These are phyloP conservation scores for Moricandia moricandioides DNA, from an alignment of 345 rosid species.

Conservation along the genomic window DNA sequence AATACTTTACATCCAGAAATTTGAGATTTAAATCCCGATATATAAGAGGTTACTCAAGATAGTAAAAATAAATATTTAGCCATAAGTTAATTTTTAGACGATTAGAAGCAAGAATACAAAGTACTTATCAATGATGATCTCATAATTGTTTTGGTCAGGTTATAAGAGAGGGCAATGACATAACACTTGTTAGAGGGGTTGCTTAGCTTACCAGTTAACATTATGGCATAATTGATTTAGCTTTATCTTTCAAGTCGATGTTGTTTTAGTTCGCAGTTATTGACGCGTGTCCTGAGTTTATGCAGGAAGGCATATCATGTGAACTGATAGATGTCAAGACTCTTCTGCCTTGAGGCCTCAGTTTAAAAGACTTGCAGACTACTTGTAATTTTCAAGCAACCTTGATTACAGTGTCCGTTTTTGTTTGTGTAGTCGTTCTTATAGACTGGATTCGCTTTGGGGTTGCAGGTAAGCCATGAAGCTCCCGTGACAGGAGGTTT, in stretches of 20 bases:
- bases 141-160: no score
- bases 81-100: no score
- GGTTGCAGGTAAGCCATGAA: slow-evolving; percentile 79
- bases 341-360: slow-evolving; percentile 78
- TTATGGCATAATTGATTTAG: no score
- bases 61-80: no score
- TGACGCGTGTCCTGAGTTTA: no score
- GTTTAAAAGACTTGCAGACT: slow-evolving; percentile 84
- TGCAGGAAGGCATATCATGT: slow-evolving; percentile 87
- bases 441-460: not conserved
- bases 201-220: slow-evolving; percentile 86
- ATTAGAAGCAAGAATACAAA: no score
- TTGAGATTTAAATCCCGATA: no score
- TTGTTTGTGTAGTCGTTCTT: not conserved
- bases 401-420: not conserved
- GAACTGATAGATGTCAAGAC: slow-evolving; percentile 85
- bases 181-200: slow-evolving; percentile 94
- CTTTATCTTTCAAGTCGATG: no score
- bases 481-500: slow-evolving; percentile 94
- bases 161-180: slow-evolving; percentile 77
- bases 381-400: slow-evolving; percentile 47
- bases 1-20: no score
- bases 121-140: no score
- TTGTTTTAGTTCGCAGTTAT: no score
- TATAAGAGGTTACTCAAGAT: no score